Percentiles rank a stretch among this genome's conserved stretches.
These are phyloP conservation scores for Xylariaceae sp. DNA, from an alignment of 2,329 filamentous ascomycete genomes.

Conservation along the genomic window DNA sequence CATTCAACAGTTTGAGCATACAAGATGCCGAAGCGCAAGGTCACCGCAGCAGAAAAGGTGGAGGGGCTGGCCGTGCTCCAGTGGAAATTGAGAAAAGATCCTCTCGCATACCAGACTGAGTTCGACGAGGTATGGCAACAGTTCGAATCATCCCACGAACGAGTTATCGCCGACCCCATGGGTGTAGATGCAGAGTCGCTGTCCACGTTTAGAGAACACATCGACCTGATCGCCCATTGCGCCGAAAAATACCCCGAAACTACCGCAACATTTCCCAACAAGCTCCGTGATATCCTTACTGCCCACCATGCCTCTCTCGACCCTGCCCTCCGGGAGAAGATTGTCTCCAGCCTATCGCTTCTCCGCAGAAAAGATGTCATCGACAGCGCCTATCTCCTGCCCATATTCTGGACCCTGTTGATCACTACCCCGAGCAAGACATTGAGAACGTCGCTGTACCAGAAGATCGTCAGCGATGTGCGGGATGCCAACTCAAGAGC, in stretches of 20 bases:
- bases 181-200: conserved; percentile 75
- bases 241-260: conserved; percentile 88
- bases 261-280: conserved; percentile 72
- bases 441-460: conserved; percentile 74
- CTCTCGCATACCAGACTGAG: conserved; percentile 20
- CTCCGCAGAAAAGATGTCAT: conserved; percentile 89
- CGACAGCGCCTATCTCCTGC: conserved; percentile 77
- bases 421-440: conserved; percentile 90
- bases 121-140: conserved; percentile 86
- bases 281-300: conserved; percentile 77
- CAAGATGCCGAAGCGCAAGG: conserved; percentile 18
- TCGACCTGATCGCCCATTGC: conserved; percentile 91
- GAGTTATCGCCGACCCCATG: conserved; percentile 81
- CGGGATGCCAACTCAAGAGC: conserved; percentile 82
- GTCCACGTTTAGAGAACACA: conserved; percentile 82
- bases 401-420: conserved; percentile 91
- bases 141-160: conserved; percentile 86
- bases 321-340: conserved; percentile 84
- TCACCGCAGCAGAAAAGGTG: conserved; percentile 17
- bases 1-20: too few species aligned
- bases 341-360: conserved; percentile 85
- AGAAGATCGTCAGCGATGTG: conserved; percentile 87
- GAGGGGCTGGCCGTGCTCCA: conserved; percentile 18
- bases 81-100: conserved; percentile 20
- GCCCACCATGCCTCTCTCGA: conserved; percentile 81